Evolutionary conservation across 306 rosid species (phyloP).

Genomic region (Pachyrhizus erosus): DNA sequence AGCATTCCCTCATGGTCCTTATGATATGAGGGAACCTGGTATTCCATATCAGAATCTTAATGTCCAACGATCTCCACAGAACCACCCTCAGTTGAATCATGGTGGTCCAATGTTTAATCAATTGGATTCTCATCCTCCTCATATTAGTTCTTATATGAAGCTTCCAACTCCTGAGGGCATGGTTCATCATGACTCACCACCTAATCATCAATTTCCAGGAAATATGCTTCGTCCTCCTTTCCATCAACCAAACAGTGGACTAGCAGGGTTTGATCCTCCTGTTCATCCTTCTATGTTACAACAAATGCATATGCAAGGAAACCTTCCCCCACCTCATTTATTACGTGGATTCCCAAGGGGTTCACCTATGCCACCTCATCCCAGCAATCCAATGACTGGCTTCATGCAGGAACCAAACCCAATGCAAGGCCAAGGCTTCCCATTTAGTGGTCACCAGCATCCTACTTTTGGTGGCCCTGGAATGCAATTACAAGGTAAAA

Average conservation of each 20-base stretch:
- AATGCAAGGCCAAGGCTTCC: slow-evolving; percentile 68
- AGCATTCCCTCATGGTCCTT: slow-evolving; percentile 63
- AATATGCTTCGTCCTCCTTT: slow-evolving; percentile 81
- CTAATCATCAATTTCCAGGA: slow-evolving; percentile 72
- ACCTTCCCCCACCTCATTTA: slow-evolving; percentile 70
- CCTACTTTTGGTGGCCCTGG: slow-evolving; percentile 71
- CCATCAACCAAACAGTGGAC: slow-evolving; percentile 61
- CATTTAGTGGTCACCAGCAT: slow-evolving; percentile 65
- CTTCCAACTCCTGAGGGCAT: slow-evolving; percentile 65
- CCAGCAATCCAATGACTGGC: slow-evolving; percentile 62
- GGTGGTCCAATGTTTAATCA: slow-evolving; percentile 65
- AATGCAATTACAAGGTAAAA: slow-evolving; percentile 74
- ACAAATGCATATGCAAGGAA: slow-evolving; percentile 77
- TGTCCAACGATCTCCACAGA: slow-evolving; percentile 67
- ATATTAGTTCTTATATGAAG: slow-evolving; percentile 67
- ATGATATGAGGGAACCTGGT: slow-evolving; percentile 71
- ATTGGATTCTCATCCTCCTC: slow-evolving; percentile 69
- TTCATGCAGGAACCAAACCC: slow-evolving; percentile 72
- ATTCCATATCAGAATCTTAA: slow-evolving; percentile 67
- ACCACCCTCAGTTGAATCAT: slow-evolving; percentile 69
- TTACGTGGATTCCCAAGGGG: slow-evolving; percentile 79
- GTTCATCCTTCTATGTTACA: slow-evolving; percentile 75
- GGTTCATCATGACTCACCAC: slow-evolving; percentile 61
- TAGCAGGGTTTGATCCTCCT: slow-evolving; percentile 70
- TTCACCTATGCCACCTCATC: slow-evolving; percentile 60